Evolutionary conservation across 805 yeast genomes (phyloP), one percentile per base, ranked within the genome.

Genomic region (Wickerhamomyces strasburgensis): DNA sequence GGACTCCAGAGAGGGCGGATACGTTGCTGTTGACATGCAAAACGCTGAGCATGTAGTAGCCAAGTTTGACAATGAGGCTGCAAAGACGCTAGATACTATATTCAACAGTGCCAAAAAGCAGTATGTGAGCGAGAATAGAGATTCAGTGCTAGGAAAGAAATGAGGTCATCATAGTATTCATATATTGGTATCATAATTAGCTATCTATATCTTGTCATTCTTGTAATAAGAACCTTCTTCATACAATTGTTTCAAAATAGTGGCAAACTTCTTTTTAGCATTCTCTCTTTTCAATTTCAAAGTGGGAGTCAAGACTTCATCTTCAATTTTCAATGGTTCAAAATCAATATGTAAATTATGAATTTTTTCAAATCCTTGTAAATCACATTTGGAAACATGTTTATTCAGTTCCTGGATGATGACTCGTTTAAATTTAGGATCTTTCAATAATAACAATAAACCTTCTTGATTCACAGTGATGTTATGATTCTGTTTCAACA

Each of bases 261-360:
- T 37, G 29, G 59, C 56, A 54, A 70, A 78, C 36, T 57, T 58
- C 54, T 65, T 65, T 26, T 64, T 65, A 0, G 78, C 76, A 29
- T 65, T 62, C 1, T 68, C 61, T 40, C 84, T 62, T 57, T 74
- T 74, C 37, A 75, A 60, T 53, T 75, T 75, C 46, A 75, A 50
- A 7, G 89, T 82, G 30, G 89, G 89, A 2, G 90, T 82, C 27
- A 82, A 56, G 8, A 75, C 72, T 37, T 75, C 80, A 44, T 77
- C 76, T 37, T 70, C 79, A 14, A 77, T 57, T 27, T 65, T 75
- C 44, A 81, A 62, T 7, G 87, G 85, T 48, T 81, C 85, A 34
- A 75, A 37, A 25, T 62, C 75, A 28, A 79, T 59, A 29, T 60
- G 56, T 24, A 78, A 47, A 47, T 81, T 80, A 53, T 74, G 78